Conservation (phyloP, 2,329 filamentous ascomycete species). For the Fusarium sp. region DNA sequence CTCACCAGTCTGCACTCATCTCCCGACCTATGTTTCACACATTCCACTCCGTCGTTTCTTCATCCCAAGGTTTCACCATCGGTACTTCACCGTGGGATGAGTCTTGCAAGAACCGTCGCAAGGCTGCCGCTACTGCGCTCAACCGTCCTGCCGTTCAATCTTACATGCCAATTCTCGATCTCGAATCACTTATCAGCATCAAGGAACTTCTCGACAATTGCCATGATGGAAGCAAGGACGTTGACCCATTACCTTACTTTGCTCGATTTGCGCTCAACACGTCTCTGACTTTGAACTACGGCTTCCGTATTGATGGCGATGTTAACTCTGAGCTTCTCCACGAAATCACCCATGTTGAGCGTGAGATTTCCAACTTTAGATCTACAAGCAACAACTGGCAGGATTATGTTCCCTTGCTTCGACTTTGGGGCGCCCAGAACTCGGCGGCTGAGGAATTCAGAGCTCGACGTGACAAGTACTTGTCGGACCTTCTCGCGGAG, state of each 20-base stretch:
- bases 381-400: slow-evolving; percentile 87
- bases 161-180: slow-evolving; percentile 86
- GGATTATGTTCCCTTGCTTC: slow-evolving; percentile 83
- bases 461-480: slow-evolving; percentile 75
- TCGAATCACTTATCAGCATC: slow-evolving; percentile 79
- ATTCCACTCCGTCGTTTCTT: slow-evolving; percentile 83
- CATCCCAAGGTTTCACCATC: slow-evolving; percentile 83
- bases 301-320: slow-evolving; percentile 78
- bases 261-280: slow-evolving; percentile 83
- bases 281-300: slow-evolving; percentile 82
- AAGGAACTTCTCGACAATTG: slow-evolving; percentile 77
- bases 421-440: slow-evolving; percentile 73
- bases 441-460: slow-evolving; percentile 74
- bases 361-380: slow-evolving; percentile 80
- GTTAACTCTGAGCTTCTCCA: slow-evolving; percentile 75
- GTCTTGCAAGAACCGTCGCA: slow-evolving; percentile 80
- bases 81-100: slow-evolving; percentile 88
- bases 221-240: slow-evolving; percentile 69
- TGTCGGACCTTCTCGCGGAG: slow-evolving; percentile 74
- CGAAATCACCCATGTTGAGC: slow-evolving; percentile 82
- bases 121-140: slow-evolving; percentile 82
- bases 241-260: slow-evolving; percentile 80
- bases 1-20: slow-evolving; percentile 81
- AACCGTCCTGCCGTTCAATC: slow-evolving; percentile 81
- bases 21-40: slow-evolving; percentile 84